A percentile compares a stretch with the other conserved stretches of the same genome.
These are phyloP conservation scores for Kwoniella bestiolae DNA, from an alignment of 768 basidiomycete species.

Conservation along the genomic window DNA sequence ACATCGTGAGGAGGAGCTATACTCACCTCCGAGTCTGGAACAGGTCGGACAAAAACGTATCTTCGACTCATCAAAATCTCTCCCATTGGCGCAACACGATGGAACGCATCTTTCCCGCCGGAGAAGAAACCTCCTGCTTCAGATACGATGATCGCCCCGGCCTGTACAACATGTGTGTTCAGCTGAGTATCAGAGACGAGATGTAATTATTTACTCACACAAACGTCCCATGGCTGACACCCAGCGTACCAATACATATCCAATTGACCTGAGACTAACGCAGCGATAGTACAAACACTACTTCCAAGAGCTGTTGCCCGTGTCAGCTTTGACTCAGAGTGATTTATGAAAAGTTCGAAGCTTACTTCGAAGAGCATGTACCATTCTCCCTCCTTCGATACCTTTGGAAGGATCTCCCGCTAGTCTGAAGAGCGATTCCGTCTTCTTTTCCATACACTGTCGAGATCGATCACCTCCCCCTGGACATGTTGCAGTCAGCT, in stretches of 20 bases:
- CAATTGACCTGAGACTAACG: conserved; percentile 86
- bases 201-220: conserved; percentile 59
- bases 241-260: conserved; percentile 86
- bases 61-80: conserved; percentile 55
- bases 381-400: conserved; percentile 75
- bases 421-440: conserved; percentile 70
- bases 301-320: conserved; percentile 11
- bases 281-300: conserved; percentile 55
- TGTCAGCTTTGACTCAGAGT: not conserved
- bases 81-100: conserved; percentile 56
- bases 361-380: conserved; percentile 71
- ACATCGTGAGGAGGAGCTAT: not conserved
- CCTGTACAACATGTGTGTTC: conserved; percentile 59
- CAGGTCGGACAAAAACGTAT: conserved; percentile 54
- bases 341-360: not conserved
- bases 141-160: conserved; percentile 85
- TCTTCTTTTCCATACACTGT: conserved; percentile 65
- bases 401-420: conserved; percentile 70
- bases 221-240: conserved; percentile 74
- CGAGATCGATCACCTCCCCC: conserved; percentile 67
- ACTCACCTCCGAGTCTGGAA: conserved; percentile 43
- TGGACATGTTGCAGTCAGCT: not conserved
- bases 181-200: not conserved
- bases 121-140: conserved; percentile 82
- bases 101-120: conserved; percentile 62